phyloP scores from a whole-genome alignment of 2,329 filamentous ascomycete species.

The Xylaria polymorpha region DNA sequence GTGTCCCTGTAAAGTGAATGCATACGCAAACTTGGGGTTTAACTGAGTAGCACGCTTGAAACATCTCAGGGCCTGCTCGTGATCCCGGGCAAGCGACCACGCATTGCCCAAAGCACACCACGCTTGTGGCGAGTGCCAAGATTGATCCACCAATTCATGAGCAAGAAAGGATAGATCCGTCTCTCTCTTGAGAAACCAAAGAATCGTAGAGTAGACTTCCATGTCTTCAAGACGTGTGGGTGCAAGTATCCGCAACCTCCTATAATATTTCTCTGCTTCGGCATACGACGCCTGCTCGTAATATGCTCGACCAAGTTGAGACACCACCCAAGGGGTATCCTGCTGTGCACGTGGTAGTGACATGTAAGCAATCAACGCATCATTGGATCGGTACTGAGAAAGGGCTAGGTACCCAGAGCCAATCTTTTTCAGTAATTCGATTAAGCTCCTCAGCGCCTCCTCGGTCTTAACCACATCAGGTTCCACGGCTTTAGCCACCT shows the following conservation, averaged over 20 bases:
- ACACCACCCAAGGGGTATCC: constrained; percentile 92
- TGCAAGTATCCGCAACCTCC: constrained; percentile 79
- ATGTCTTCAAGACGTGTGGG: constrained; percentile 91
- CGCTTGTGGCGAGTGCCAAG: constrained; percentile 90
- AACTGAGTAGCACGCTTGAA: constrained; percentile 95
- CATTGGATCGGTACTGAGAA: constrained; percentile 80
- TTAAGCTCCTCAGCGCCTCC: constrained; percentile 79
- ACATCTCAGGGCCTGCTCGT: constrained; percentile 92
- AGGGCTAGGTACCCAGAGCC: constrained; percentile 83
- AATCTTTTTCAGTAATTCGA: constrained; percentile 85
- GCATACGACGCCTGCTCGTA: constrained; percentile 90
- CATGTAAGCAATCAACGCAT: constrained; percentile 79
- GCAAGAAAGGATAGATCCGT: constrained; percentile 91
- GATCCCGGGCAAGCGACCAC: constrained; percentile 90
- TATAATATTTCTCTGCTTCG: constrained; percentile 89
- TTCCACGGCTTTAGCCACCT: constrained; percentile 56
- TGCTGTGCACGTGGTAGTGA: constrained; percentile 79
- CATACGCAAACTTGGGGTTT: constrained; percentile 91
- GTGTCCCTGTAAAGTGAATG: constrained; percentile 94
- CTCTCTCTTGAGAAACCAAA: constrained; percentile 97
- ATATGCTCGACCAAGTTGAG: constrained; percentile 88
- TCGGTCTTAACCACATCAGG: constrained; percentile 73
- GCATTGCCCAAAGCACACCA: constrained; percentile 97
- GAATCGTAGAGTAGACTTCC: constrained; percentile 97
- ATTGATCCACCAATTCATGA: constrained; percentile 87